phyloP scores from a whole-genome alignment of 148 eudicot genomes.

The Amaranthus cruentus region DNA sequence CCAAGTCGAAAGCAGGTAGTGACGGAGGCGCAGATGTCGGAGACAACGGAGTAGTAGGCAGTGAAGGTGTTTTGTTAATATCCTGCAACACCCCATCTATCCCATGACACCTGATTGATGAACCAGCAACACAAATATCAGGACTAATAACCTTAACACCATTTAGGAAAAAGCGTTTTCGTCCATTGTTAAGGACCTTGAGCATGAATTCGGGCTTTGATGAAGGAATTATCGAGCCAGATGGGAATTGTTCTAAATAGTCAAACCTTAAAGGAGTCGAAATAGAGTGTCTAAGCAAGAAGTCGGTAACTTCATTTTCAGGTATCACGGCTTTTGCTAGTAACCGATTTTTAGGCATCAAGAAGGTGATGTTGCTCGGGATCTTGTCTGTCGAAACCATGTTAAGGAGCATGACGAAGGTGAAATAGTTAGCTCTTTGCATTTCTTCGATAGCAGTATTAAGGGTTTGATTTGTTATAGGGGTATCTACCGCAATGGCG shows the following conservation, averaged over 20 bases:
- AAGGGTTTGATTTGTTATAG: slow-evolving; percentile 31
- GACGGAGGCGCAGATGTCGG: slow-evolving; percentile 11
- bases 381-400: slow-evolving; percentile 43
- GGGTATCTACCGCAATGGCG: slow-evolving; percentile 8
- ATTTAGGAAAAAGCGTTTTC: slow-evolving; percentile 46
- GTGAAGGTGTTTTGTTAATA: slow-evolving; percentile 13
- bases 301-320: slow-evolving; percentile 32
- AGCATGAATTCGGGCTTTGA: slow-evolving; percentile 33
- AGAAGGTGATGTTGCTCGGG: slow-evolving; percentile 64
- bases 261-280: slow-evolving; percentile 63
- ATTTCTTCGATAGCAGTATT: slow-evolving; percentile 52
- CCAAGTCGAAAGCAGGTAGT: slow-evolving; percentile 2
- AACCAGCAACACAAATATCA: slow-evolving; percentile 46
- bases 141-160: slow-evolving; percentile 50
- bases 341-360: slow-evolving; percentile 62
- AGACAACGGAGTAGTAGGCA: slow-evolving; percentile 7
- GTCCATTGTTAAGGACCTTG: slow-evolving; percentile 46
- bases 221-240: slow-evolving; percentile 55
- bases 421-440: slow-evolving; percentile 68
- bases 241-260: slow-evolving; percentile 45
- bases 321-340: slow-evolving; percentile 43
- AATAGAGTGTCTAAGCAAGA: slow-evolving; percentile 60
- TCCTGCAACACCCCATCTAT: slow-evolving; percentile 47
- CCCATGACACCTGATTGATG: slow-evolving; percentile 65
- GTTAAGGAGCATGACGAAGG: slow-evolving; percentile 63